phyloP scores from a whole-genome alignment of 1,139 yeast species.

The Ogataea hybrid region DNA sequence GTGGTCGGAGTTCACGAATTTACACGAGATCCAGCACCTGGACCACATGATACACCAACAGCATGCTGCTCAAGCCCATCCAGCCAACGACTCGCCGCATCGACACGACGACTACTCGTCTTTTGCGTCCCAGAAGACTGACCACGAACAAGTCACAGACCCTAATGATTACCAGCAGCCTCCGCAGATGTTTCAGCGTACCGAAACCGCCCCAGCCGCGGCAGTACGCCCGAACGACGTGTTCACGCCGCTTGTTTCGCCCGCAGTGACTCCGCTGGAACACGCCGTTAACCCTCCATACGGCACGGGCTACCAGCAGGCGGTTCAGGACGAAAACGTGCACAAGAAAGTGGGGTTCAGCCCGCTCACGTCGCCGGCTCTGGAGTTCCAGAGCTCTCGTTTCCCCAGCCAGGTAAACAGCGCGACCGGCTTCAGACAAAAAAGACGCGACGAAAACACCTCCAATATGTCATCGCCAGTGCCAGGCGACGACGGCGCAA shows the following conservation, averaged over 20 bases:
- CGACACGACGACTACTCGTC: background rate
- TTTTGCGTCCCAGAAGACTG: background rate
- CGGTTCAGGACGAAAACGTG: background rate
- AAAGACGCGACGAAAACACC: slow-evolving; percentile 23
- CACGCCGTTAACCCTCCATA: slow-evolving; percentile 15
- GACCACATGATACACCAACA: slow-evolving; percentile 21
- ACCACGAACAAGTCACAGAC: background rate
- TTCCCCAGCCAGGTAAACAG: slow-evolving; percentile 9
- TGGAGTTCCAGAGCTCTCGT: slow-evolving; percentile 40
- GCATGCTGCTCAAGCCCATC: slow-evolving; percentile 1
- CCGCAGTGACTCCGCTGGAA: slow-evolving; percentile 69
- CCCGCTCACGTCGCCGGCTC: slow-evolving; percentile 65
- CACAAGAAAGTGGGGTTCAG: slow-evolving; percentile 34
- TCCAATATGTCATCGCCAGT: slow-evolving; percentile 20
- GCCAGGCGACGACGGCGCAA: slow-evolving; percentile 14
- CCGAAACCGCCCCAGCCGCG: background rate
- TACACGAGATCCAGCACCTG: slow-evolving; percentile 24
- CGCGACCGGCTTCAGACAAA: slow-evolving; percentile 22
- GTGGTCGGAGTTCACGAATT: slow-evolving; percentile 26
- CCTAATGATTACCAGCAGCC: slow-evolving; percentile 5
- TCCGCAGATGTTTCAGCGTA: slow-evolving; percentile 7
- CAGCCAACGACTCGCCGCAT: slow-evolving; percentile 3
- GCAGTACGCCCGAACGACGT: slow-evolving; percentile 46
- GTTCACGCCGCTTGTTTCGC: slow-evolving; percentile 75
- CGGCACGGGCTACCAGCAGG: slow-evolving; percentile 1